A percentile compares a stretch with the other conserved stretches of the same genome.
Conservation (phyloP, 2,329 filamentous ascomycete species). For the Mycosphaerelloides madeirae region DNA sequence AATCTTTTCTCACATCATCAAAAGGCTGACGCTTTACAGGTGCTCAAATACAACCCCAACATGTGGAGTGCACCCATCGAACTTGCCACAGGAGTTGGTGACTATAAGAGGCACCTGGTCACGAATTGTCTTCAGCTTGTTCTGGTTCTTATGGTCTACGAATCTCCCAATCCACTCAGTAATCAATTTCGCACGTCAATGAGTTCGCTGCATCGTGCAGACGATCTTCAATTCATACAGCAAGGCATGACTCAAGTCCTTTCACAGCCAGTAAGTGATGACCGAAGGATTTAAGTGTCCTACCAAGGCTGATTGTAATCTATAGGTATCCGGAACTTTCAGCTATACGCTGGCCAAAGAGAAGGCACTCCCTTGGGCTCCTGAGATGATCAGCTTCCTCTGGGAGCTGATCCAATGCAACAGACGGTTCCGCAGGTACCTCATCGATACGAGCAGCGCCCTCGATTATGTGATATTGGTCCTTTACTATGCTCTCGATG, state of each 20-base stretch:
- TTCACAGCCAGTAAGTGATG: constrained; percentile 64
- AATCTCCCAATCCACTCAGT: constrained; percentile 45
- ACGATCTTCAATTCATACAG: constrained; percentile 90
- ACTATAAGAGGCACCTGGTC: constrained; percentile 75
- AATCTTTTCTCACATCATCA: neutral
- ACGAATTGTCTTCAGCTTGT: constrained; percentile 89
- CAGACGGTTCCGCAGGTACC: constrained; percentile 91
- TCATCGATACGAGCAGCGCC: constrained; percentile 88
- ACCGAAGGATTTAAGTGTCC: neutral
- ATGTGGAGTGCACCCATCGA: constrained; percentile 92
- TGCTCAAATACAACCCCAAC: constrained; percentile 91
- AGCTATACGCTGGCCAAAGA: constrained; percentile 78
- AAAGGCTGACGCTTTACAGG: constrained; percentile 46
- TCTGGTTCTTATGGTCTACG: constrained; percentile 51
- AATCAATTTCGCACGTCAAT: constrained; percentile 94
- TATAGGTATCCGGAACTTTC: constrained; percentile 74
- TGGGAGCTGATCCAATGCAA: constrained; percentile 98
- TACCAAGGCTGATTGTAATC: neutral
- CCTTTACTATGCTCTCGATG: constrained; percentile 87
- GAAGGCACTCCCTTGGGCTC: constrained; percentile 75
- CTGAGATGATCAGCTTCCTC: constrained; percentile 94
- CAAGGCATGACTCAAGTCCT: constrained; percentile 50
- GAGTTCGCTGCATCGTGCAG: constrained; percentile 80
- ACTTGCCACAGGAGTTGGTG: constrained; percentile 76
- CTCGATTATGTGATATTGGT: constrained; percentile 90